Conservation (phyloP, 2,329 filamentous ascomycete genomes). For the Aspergillus proliferans region DNA sequence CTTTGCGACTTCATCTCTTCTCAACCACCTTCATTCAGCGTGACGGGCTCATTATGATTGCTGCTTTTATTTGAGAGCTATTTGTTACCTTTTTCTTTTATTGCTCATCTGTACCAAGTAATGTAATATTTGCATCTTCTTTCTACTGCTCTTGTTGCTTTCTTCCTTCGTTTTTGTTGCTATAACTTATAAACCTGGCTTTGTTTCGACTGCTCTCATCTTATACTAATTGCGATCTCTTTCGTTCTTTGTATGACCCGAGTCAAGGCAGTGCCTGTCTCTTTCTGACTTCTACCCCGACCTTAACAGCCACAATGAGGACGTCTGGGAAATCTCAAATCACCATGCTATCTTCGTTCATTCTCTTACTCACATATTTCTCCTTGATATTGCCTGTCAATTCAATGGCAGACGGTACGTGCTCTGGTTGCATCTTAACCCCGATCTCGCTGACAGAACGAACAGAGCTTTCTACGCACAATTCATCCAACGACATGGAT, state of each 20-base stretch:
- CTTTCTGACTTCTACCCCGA: neutral
- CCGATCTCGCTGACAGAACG: neutral
- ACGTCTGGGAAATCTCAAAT: neutral
- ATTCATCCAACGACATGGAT: slow-evolving; percentile 16
- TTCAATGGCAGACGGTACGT: slow-evolving; percentile 2
- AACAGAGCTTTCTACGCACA: slow-evolving; percentile 5
- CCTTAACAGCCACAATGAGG: neutral
- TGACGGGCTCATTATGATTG: neutral
- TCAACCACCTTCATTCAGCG: neutral
- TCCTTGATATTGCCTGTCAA: neutral
- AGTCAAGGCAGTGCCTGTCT: neutral
- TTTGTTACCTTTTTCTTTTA: neutral
- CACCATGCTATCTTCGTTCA: neutral
- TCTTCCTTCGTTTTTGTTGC: neutral
- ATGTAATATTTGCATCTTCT: neutral
- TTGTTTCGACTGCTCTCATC: no score
- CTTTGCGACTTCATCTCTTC: neutral
- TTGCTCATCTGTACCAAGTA: neutral
- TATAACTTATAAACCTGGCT: neutral
- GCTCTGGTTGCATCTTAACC: neutral
- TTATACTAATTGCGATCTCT: neutral
- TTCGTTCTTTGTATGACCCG: neutral
- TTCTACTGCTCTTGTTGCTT: neutral
- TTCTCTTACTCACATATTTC: slow-evolving; percentile 2
- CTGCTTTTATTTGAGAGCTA: neutral